Percentiles rank a stretch among this genome's conserved stretches.
phyloP scores from a whole-genome alignment of 768 basidiomycete species.

The Pleurotus salmoneostramineus region DNA sequence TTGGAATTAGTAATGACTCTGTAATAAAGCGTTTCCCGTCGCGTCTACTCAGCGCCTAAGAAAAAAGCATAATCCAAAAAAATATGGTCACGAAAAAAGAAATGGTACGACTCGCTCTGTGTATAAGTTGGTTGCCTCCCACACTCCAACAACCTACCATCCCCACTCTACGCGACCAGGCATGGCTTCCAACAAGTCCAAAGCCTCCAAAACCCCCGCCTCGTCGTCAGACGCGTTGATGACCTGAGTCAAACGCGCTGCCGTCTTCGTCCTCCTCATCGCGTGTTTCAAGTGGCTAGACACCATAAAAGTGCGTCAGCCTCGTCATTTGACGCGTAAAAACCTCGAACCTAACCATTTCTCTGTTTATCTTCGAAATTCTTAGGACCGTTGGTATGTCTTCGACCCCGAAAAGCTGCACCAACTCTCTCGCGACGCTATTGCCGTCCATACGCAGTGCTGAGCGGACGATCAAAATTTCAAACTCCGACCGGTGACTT shows the following conservation, averaged over 20 bases:
- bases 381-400: conserved; percentile 82
- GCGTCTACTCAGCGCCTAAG: too few species aligned
- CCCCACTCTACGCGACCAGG: background rate
- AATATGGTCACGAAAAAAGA: too few species aligned
- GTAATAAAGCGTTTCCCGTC: too few species aligned
- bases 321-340: background rate
- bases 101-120: too few species aligned
- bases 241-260: conserved; percentile 36
- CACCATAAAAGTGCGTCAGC: conserved; percentile 52
- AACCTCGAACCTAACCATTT: too few species aligned
- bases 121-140: too few species aligned
- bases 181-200: background rate
- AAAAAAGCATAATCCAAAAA: too few species aligned
- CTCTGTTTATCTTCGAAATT: background rate
- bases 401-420: conserved; percentile 73
- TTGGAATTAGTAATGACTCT: too few species aligned
- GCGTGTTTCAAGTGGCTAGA: conserved; percentile 52
- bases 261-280: conserved; percentile 27
- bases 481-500: too few species aligned
- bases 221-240: conserved; percentile 10
- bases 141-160: background rate
- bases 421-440: conserved; percentile 68
- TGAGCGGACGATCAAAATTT: too few species aligned
- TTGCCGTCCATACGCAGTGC: conserved; percentile 62
- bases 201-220: background rate